phyloP scores from a whole-genome alignment of 1,284 basidiomycete genomes.

The Tremellales sp. region DNA sequence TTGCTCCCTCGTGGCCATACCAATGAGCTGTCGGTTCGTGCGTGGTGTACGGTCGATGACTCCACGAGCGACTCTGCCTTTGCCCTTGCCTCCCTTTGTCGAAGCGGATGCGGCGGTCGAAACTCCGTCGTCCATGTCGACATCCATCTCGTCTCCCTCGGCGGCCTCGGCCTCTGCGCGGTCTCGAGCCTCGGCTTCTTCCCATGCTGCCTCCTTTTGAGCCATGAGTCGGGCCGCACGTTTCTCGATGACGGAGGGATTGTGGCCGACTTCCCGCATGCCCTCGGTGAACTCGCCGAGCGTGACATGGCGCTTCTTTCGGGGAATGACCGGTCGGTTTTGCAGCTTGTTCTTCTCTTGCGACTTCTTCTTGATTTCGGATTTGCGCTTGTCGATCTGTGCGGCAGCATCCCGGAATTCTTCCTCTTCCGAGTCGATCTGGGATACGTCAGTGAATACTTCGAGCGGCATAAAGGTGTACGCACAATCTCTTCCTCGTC shows the following conservation, averaged over 20 bases:
- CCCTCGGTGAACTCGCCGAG: constrained; percentile 76
- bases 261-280: constrained; percentile 80
- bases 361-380: constrained; percentile 66
- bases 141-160: constrained; percentile 40
- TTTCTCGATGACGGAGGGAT: constrained; percentile 82
- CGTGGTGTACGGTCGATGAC: constrained; percentile 59
- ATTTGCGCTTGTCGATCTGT: constrained; percentile 61
- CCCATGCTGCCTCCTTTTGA: constrained; percentile 43
- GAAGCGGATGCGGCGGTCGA: constrained; percentile 1
- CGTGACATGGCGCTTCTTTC: constrained; percentile 82
- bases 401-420: constrained; percentile 65
- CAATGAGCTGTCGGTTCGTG: constrained; percentile 69
- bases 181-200: constrained; percentile 41
- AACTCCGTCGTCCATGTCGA: constrained; percentile 52
- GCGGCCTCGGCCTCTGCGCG: constrained; percentile 23
- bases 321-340: constrained; percentile 77
- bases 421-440: constrained; percentile 92
- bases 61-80: constrained; percentile 52
- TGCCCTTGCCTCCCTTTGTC: constrained; percentile 48
- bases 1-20: constrained; percentile 76
- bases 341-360: constrained; percentile 85
- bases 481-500: constrained; percentile 74
- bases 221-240: constrained; percentile 71
- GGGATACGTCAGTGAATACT: not conserved
- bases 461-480: constrained; percentile 1